phyloP scores from a whole-genome alignment of 1,284 basidiomycete species.

The Kalmanozyma brasiliensis region DNA sequence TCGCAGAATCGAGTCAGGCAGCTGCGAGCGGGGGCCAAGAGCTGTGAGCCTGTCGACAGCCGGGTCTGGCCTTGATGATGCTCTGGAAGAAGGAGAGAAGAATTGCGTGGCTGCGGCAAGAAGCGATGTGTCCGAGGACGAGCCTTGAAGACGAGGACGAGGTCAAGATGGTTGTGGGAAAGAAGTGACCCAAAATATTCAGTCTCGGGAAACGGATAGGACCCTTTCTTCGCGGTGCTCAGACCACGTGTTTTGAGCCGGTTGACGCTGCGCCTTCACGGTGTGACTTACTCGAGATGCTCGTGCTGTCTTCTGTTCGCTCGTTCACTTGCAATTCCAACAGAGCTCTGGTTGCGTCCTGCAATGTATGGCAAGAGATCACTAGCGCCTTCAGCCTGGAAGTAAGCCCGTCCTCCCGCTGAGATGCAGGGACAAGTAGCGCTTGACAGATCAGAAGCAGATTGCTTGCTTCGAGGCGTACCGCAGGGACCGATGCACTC shows the following conservation, averaged over 20 bases:
- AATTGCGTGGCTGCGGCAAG: conserved; percentile 12
- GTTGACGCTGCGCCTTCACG: background rate
- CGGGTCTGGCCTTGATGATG: background rate
- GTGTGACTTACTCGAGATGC: conserved; percentile 16
- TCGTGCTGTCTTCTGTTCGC: background rate
- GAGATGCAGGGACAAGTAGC: conserved; percentile 1
- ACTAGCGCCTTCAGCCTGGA: conserved; percentile 8
- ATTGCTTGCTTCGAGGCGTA: conserved; percentile 22
- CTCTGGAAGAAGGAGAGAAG: conserved; percentile 1
- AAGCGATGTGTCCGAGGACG: conserved; percentile 4
- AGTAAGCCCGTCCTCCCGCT: background rate
- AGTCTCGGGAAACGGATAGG: conserved; percentile 11
- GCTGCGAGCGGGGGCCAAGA: background rate
- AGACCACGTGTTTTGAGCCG: conserved; percentile 10
- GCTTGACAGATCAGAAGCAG: conserved; percentile 25
- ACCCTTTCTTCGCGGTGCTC: conserved; percentile 15
- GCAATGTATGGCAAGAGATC: background rate
- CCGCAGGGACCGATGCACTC: conserved; percentile 10
- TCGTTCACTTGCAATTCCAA: conserved; percentile 16
- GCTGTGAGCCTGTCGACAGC: conserved; percentile 6
- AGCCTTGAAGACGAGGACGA: conserved; percentile 3
- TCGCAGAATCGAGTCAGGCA: conserved; percentile 23
- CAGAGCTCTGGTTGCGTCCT: conserved; percentile 9
- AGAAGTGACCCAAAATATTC: background rate
- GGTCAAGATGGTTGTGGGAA: background rate